These are phyloP conservation scores for Hymenoscyphus infarciens DNA, from an alignment of 2,329 filamentous ascomycete species.

Conservation along the genomic window DNA sequence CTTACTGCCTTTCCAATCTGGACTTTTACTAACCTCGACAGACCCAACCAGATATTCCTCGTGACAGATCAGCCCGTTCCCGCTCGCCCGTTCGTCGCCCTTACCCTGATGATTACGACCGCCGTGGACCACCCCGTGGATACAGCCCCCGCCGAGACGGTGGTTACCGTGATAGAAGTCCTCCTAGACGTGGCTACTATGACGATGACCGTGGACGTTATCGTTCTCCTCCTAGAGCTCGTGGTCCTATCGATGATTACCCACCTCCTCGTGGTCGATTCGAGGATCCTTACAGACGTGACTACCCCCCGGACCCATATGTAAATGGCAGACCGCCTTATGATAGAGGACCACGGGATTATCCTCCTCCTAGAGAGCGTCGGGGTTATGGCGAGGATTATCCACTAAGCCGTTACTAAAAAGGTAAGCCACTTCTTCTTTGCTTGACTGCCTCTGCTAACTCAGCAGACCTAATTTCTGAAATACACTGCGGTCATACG, in stretches of 20 bases:
- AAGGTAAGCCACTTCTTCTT: constrained; percentile 19
- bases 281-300: constrained; percentile 73
- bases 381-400: constrained; percentile 31
- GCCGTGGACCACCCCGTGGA: constrained; percentile 74
- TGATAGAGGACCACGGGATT: constrained; percentile 42
- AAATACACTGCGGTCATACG: background rate
- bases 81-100: constrained; percentile 71
- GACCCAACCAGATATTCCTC: constrained; percentile 74
- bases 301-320: constrained; percentile 60
- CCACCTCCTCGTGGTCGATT: constrained; percentile 64
- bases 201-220: constrained; percentile 76
- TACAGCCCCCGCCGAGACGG: constrained; percentile 77
- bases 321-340: constrained; percentile 48
- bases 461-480: background rate
- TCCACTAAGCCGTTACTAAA: constrained; percentile 33
- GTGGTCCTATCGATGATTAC: constrained; percentile 73
- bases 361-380: constrained; percentile 35
- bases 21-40: constrained; percentile 39
- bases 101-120: constrained; percentile 76
- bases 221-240: constrained; percentile 73
- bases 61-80: constrained; percentile 68
- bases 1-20: constrained; percentile 10
- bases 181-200: constrained; percentile 80
- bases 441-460: background rate
- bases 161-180: constrained; percentile 78